phyloP scores from a whole-genome alignment of 139 green algal species.

The Micractinium sp. region DNA sequence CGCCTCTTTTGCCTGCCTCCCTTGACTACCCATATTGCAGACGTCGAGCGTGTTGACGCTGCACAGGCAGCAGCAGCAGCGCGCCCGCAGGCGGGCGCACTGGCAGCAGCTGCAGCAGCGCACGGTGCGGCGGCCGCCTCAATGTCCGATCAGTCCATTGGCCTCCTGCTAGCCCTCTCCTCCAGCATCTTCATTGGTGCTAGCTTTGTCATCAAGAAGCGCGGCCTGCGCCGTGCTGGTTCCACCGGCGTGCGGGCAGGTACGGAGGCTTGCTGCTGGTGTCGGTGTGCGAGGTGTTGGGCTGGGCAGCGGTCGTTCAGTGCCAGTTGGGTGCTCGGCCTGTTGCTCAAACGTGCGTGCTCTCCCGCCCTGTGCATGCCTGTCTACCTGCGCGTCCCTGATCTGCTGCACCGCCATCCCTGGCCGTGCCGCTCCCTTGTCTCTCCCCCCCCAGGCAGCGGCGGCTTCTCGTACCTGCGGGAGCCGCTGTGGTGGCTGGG shows the following conservation, averaged over 20 bases:
- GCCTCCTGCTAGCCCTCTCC: conserved; percentile 84
- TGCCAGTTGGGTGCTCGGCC: background rate
- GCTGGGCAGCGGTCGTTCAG: background rate
- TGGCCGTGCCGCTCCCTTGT: background rate
- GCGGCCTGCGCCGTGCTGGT: conserved; percentile 85
- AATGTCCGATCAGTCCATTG: conserved; percentile 72
- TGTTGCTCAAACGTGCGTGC: too few relatives aligned
- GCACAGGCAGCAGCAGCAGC: background rate
- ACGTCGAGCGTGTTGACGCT: too few relatives aligned
- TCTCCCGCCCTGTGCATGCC: background rate
- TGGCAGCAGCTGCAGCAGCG: background rate
- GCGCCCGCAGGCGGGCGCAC: background rate
- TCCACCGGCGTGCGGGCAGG: conserved; percentile 80
- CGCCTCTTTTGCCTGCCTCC: background rate
- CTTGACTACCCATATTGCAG: background rate
- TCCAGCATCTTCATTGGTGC: conserved; percentile 93
- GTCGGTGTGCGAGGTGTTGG: background rate
- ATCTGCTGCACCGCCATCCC: background rate
- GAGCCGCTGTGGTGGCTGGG: conserved; percentile 98
- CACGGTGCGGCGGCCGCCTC: background rate
- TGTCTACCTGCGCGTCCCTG: background rate
- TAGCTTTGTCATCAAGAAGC: conserved; percentile 99
- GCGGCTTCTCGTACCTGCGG: conserved; percentile 91
- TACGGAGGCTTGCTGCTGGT: conserved; percentile 30
- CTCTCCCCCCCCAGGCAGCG: conserved; percentile 69